Percentiles rank a stretch among this genome's conserved stretches.
These are phyloP conservation scores for Xanthoceras sorbifolium DNA, from an alignment of 345 rosid genomes.

Conservation along the genomic window DNA sequence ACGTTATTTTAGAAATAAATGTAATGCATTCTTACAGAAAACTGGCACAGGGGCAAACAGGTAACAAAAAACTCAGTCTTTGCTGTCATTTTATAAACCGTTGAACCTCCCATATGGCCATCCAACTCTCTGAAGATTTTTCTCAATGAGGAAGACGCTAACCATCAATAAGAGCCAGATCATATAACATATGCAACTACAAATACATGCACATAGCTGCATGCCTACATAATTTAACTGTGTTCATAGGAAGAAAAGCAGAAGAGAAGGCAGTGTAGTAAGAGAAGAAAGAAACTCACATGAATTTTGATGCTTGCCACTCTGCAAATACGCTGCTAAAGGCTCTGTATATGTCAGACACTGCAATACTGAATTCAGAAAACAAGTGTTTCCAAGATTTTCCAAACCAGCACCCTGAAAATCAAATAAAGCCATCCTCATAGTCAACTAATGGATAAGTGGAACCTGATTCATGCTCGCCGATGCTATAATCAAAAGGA, in stretches of 20 bases:
- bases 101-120: neutral
- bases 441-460: neutral
- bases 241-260: neutral
- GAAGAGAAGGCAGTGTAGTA: neutral
- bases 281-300: constrained; percentile 52
- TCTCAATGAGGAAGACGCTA: neutral
- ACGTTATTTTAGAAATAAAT: no score
- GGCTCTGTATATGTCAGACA: constrained; percentile 97
- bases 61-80: neutral
- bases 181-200: neutral
- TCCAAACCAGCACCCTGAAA: constrained; percentile 92
- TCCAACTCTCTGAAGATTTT: neutral
- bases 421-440: constrained; percentile 16
- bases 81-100: neutral
- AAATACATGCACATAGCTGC: neutral
- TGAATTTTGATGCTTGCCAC: constrained; percentile 74
- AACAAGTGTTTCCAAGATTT: constrained; percentile 98
- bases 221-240: neutral
- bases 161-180: neutral
- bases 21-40: no score
- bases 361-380: constrained; percentile 90
- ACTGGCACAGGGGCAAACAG: no score
- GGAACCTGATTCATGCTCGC: no score
- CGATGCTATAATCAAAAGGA: neutral
- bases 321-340: constrained; percentile 82